Evolutionary conservation across 2,329 filamentous ascomycete genomes (phyloP).

Genomic region (Trichoderma sp.): DNA sequence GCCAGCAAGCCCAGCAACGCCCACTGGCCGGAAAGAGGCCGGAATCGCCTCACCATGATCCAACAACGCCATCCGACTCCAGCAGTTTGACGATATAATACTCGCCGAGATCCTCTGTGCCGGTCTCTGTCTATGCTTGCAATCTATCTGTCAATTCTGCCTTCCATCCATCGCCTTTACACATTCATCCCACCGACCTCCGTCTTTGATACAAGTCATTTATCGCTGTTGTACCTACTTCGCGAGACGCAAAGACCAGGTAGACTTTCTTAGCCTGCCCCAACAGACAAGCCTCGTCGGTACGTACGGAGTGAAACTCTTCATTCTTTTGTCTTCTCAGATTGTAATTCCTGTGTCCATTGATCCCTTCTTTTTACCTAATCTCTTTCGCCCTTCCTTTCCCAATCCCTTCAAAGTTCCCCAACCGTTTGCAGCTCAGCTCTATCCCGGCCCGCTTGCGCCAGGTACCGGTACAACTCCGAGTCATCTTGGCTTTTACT

Average conservation of each 20-base stretch:
- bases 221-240: background rate
- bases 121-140: background rate
- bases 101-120: background rate
- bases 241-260: background rate
- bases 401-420: background rate
- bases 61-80: conserved; percentile 20
- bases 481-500: conserved; percentile 4
- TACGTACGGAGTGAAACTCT: conserved; percentile 12
- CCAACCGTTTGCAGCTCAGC: background rate
- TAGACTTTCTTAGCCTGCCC: conserved; percentile 1
- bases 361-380: background rate
- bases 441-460: background rate
- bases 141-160: background rate
- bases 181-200: background rate
- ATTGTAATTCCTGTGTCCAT: background rate
- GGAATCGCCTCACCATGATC: conserved; percentile 11
- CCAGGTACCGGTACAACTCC: conserved; percentile 22
- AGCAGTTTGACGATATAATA: conserved; percentile 10
- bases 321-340: background rate
- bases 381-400: background rate
- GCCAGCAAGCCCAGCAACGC: background rate
- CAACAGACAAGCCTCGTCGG: conserved; percentile 6
- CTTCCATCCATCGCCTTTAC: background rate
- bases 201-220: background rate
- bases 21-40: background rate